Base-by-base conservation (phyloP, 345 rosid species). In the Sapria himalayana region DNA sequence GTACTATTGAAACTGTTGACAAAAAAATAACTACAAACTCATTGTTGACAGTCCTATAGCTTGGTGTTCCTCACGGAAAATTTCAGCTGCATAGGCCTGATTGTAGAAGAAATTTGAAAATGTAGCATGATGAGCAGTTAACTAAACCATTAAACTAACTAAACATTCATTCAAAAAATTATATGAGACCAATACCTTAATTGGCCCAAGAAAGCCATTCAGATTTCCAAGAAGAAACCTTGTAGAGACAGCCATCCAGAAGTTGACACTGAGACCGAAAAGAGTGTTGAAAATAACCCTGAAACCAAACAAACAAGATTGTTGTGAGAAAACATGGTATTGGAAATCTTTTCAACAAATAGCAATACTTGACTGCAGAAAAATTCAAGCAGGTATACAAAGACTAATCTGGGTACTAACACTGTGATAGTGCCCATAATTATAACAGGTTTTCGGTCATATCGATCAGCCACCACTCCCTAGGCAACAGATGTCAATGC, bases 201-300 rank as follows among this genome's bases (percentile, higher is more conserved):
- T 65, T 10, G 81, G 76, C 31, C 81, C 78, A 41, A 78, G 77
- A 29, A 69, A 35, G 45, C 92, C 67, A 19, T 65, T 67, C 48
- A 78, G 57, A 34, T 69, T 66, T 16, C 85, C 85, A 0, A 74
- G 70, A 48, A 74, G 62, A 61, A 78, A 72, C 44, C 92, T 63
- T 17, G 58, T 37, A 15, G 62, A 63, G 33, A 78, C 31, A 3
- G 91, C 91, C 76, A 72, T 58, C 91, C 84, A 74, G 41, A 71
- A 65, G 56, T 41, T 74, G 49, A 66, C 45, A 47, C 84, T 69
- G 23, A 78, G 57, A 33, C 84, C 84, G 54, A 78, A 74, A 27
- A 78, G 64, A 19, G 76, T 58, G 58, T 74, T 78, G 60, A 78
- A 64, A 34, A 69, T 33, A 22, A 74, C 57, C 62, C 91, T 74